Evolutionary conservation across 106 monocot species (phyloP), one percentile per base, ranked within the genome.

Genomic region (Hemerocallis citrina): DNA sequence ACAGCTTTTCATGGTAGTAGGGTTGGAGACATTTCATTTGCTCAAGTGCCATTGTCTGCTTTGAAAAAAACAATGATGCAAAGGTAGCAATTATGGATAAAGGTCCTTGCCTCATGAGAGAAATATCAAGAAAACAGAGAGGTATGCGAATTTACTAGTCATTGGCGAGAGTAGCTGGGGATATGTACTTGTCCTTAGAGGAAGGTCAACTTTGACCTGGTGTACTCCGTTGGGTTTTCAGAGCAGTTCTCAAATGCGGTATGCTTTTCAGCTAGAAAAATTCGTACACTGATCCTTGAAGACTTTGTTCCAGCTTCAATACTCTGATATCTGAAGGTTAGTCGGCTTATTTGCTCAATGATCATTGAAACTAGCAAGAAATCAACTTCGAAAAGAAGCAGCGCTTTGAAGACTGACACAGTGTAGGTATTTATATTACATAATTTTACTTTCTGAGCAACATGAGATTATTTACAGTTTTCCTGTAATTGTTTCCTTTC

Each of bases 311-410:
- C 91, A 59, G 52, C 62, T 70, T 74, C 87, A 23, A 73, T 92
- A 62, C n/a, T n/a, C 85, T 85, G 33, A 76, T 98, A 77, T 98
- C 98, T 71, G 92, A 88, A 75, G 98, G 88, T 20, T 98, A 92
- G 98, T 70, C 92, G 35, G 71, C 87, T 60, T 56, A 88, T 9
- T 60, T 85, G 69, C 84, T 92, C 6, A 77, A 35, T 65, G 91
- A 88, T 88, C 41, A 75, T 92, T 72, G 74, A 54, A 65, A 63
- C 67, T 15, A 85, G 69, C 70, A 88, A 88, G 70, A 47, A 14
- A 21, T 39, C 82, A 43, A 55, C 51, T 64, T 25, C 32, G 37
- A 77, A 77, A 70, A 80, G 75, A 71, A 83, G 19, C 41, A 31
- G 55, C 30, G 75, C 72, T 16, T 48, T 34, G 21, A 84, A 81